Evolutionary conservation across 1,284 basidiomycete genomes (phyloP).

Genomic region (Cryptococcus jaspeensis): DNA sequence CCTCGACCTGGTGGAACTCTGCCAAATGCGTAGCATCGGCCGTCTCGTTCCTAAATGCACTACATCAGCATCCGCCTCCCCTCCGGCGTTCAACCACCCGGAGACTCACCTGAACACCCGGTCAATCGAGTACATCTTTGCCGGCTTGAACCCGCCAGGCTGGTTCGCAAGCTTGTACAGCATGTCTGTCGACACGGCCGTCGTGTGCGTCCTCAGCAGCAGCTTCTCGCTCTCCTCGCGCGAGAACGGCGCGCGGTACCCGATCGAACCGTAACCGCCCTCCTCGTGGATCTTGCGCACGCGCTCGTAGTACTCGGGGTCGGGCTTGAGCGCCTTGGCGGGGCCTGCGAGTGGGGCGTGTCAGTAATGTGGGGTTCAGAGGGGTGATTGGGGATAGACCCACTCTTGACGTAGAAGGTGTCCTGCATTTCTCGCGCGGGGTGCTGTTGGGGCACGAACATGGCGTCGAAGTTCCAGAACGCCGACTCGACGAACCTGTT

Average conservation of each 20-base stretch:
- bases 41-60: slow-evolving; percentile 75
- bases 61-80: neutral
- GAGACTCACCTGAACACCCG: slow-evolving; percentile 70
- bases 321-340: slow-evolving; percentile 69
- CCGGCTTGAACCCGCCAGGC: slow-evolving; percentile 81
- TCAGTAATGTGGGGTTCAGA: neutral
- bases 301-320: slow-evolving; percentile 82
- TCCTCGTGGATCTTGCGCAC: slow-evolving; percentile 84
- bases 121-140: slow-evolving; percentile 97
- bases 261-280: slow-evolving; percentile 92
- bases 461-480: slow-evolving; percentile 99
- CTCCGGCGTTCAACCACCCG: neutral
- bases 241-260: slow-evolving; percentile 96
- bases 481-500: slow-evolving; percentile 94
- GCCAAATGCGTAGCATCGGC: slow-evolving; percentile 99
- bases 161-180: slow-evolving; percentile 83
- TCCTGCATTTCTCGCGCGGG: slow-evolving; percentile 97
- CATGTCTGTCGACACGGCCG: slow-evolving; percentile 91
- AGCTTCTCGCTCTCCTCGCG: slow-evolving; percentile 87
- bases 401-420: slow-evolving; percentile 96
- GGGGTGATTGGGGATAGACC: slow-evolving; percentile 10
- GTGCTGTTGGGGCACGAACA: slow-evolving; percentile 99
- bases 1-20: slow-evolving; percentile 99
- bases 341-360: slow-evolving; percentile 64
- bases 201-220: slow-evolving; percentile 95